Evolutionary conservation across 106 monocot genomes (phyloP).

Genomic region (Dioscorea dumetorum): DNA sequence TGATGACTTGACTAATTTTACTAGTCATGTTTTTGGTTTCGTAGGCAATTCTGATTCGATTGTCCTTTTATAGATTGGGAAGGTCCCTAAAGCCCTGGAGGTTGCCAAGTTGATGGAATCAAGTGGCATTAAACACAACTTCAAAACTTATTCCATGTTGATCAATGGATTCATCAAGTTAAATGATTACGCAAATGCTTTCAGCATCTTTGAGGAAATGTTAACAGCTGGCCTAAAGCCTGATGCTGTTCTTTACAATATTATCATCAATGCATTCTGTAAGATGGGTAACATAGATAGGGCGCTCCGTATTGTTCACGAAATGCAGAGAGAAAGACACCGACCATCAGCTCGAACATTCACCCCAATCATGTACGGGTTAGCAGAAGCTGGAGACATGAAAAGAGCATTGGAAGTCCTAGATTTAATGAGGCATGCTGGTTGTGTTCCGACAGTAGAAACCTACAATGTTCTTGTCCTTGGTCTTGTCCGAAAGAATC

Average conservation of each 20-base stretch:
- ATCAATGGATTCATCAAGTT: constrained; percentile 87
- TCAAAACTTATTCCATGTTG: constrained; percentile 93
- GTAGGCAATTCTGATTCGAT: too few species aligned
- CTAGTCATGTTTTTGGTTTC: too few species aligned
- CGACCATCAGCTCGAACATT: constrained; percentile 81
- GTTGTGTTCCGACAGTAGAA: constrained; percentile 80
- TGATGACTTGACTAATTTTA: too few species aligned
- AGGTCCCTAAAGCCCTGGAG: constrained; percentile 72
- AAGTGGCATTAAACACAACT: constrained; percentile 78
- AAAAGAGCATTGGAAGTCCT: constrained; percentile 71
- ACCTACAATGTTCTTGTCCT: constrained; percentile 92
- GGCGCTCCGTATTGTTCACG: constrained; percentile 60
- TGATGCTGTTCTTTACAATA: constrained; percentile 85
- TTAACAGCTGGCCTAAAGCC: constrained; percentile 59
- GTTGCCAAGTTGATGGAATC: constrained; percentile 71
- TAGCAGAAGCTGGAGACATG: constrained; percentile 69
- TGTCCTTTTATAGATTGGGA: constrained; percentile 65
- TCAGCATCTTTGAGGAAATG: constrained; percentile 89
- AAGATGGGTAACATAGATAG: constrained; percentile 91
- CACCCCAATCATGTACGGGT: constrained; percentile 82
- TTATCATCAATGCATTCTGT: constrained; percentile 87
- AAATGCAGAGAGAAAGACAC: constrained; percentile 78
- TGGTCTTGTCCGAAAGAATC: constrained; percentile 68
- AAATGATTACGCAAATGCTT: constrained; percentile 93
- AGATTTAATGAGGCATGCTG: constrained; percentile 75